These are phyloP conservation scores for Coleophoma eucalyptorum DNA, from an alignment of 2,329 filamentous ascomycete species.

Conservation along the genomic window DNA sequence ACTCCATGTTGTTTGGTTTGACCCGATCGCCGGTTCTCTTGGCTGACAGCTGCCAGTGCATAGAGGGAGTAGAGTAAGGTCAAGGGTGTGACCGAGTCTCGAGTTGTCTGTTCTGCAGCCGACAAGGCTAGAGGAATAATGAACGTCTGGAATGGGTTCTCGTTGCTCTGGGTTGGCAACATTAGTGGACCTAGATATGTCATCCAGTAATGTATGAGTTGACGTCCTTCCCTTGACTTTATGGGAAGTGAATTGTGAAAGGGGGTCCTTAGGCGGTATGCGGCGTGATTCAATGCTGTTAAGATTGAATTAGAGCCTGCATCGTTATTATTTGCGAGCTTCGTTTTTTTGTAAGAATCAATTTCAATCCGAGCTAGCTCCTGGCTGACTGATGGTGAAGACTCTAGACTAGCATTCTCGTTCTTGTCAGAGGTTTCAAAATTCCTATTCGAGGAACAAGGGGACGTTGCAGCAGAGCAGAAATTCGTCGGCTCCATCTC, in stretches of 20 bases:
- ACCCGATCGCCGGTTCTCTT: too few relatives aligned
- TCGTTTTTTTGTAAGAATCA: too few relatives aligned
- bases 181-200: neutral
- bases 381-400: too few relatives aligned
- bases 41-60: neutral
- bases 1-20: neutral
- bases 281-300: neutral
- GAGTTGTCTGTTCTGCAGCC: neutral
- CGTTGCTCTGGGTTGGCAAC: neutral
- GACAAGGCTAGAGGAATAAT: neutral
- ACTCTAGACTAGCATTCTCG: too few relatives aligned
- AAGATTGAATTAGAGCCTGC: neutral
- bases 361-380: too few relatives aligned
- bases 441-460: too few relatives aligned
- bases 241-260: neutral
- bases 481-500: neutral
- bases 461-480: too few relatives aligned
- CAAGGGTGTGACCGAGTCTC: neutral
- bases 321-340: too few relatives aligned
- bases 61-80: neutral
- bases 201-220: slow-evolving; percentile 1
- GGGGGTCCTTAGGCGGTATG: neutral
- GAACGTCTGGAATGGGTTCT: slow-evolving; percentile 1
- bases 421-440: too few relatives aligned
- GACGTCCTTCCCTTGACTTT: neutral